phyloP scores from a whole-genome alignment of 257 asterid species.

The Avicennia marina region DNA sequence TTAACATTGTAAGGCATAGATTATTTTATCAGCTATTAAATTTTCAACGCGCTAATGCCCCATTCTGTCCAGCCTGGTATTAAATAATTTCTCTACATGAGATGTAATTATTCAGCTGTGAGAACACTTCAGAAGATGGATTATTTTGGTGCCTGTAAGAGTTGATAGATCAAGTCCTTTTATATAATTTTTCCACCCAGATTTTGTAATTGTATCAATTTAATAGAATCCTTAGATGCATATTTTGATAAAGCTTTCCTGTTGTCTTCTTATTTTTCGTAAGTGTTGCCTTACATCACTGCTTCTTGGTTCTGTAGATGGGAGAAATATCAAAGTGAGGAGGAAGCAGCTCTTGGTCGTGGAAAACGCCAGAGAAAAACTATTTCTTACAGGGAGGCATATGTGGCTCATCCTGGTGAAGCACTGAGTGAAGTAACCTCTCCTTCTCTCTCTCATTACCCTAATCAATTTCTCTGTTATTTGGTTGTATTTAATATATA shows the following conservation, averaged over 20 bases:
- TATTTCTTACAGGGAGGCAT: slow-evolving; percentile 87
- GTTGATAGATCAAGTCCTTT: background rate
- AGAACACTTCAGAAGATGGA: background rate
- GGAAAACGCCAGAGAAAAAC: slow-evolving; percentile 97
- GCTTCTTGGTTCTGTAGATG: slow-evolving; percentile 52
- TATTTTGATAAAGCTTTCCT: background rate
- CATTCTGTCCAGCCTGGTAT: background rate
- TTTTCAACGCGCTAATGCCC: too few species aligned
- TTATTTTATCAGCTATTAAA: too few species aligned
- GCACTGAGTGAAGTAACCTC: slow-evolving; percentile 53
- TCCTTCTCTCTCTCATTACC: slow-evolving; percentile 3
- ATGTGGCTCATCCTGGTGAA: slow-evolving; percentile 60
- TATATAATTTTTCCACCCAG: background rate
- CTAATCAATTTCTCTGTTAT: background rate
- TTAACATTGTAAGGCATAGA: too few species aligned
- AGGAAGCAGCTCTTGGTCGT: slow-evolving; percentile 98
- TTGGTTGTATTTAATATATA: too few species aligned
- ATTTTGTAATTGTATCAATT: too few species aligned
- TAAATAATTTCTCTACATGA: background rate
- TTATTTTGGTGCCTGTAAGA: background rate
- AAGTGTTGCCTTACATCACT: background rate
- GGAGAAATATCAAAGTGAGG: slow-evolving; percentile 86
- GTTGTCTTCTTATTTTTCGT: background rate
- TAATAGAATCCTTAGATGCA: background rate
- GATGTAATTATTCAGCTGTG: background rate